Conservation (phyloP, 192 early-diverging fungal species). For the Coemansia sp. region DNA sequence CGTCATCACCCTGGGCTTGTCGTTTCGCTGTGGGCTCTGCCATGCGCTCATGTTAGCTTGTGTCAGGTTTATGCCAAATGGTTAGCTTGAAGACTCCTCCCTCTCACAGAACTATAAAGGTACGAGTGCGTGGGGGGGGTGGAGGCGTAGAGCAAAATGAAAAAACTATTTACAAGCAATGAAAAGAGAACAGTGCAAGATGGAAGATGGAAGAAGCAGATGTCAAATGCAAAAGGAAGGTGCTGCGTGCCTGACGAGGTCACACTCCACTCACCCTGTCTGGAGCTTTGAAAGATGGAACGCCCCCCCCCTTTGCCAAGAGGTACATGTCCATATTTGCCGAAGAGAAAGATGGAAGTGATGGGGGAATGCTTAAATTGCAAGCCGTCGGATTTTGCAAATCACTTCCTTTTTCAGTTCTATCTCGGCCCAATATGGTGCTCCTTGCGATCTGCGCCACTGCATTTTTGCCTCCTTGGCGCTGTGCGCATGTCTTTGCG, state of each 20-base stretch:
- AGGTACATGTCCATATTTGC: neutral
- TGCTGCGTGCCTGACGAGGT: neutral
- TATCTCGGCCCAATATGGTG: neutral
- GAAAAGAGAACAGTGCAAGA: slow-evolving; percentile 17
- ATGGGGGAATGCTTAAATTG: neutral
- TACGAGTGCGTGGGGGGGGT: neutral
- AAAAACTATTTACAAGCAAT: neutral
- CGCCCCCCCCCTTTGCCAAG: neutral
- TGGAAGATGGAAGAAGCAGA: slow-evolving; percentile 12
- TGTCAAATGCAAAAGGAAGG: slow-evolving; percentile 1
- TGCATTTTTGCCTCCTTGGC: neutral
- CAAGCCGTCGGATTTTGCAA: neutral
- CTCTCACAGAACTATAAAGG: neutral
- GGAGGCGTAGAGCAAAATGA: neutral
- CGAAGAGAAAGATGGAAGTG: slow-evolving; percentile 10
- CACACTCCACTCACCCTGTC: neutral
- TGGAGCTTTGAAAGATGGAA: neutral
- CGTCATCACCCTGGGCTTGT: neutral
- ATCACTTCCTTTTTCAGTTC: neutral
- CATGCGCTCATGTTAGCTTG: slow-evolving; percentile 5
- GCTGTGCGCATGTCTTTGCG: neutral
- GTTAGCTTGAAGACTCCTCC: neutral
- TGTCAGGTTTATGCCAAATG: neutral
- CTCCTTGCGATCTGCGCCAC: neutral
- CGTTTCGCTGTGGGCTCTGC: neutral